A percentile compares a stretch with the other conserved stretches of the same genome.
Conservation (phyloP, 805 yeast genomes). For the Wickerhamiella kazuoi region DNA sequence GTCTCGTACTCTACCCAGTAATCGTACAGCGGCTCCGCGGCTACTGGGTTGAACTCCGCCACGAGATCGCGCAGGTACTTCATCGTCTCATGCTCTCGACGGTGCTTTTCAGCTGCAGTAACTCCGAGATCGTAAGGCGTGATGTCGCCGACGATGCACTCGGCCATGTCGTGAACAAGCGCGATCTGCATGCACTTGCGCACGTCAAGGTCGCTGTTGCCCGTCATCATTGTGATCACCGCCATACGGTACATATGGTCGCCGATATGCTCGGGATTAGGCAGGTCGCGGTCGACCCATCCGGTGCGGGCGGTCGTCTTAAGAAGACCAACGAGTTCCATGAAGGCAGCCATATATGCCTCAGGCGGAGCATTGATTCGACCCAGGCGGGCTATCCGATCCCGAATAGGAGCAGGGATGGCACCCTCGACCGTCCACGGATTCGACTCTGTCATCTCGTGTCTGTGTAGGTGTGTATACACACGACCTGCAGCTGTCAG, state of each 20-base stretch:
- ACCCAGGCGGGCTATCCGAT: slow-evolving; percentile 18
- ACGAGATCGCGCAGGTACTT: slow-evolving; percentile 44
- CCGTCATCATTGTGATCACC: slow-evolving; percentile 52
- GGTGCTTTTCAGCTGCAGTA: slow-evolving; percentile 57
- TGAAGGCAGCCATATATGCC: slow-evolving; percentile 27
- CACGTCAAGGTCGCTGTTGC: slow-evolving; percentile 34
- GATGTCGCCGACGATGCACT: slow-evolving; percentile 83
- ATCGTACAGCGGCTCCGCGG: slow-evolving; percentile 46
- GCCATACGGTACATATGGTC: slow-evolving; percentile 97
- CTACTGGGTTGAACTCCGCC: slow-evolving; percentile 41
- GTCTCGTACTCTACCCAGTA: slow-evolving; percentile 85
- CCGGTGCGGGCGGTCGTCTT: slow-evolving; percentile 82
- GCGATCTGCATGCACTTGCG: slow-evolving; percentile 71
- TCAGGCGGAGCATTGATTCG: slow-evolving; percentile 10
- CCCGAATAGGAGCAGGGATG: slow-evolving; percentile 30
- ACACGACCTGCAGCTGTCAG: too few species aligned
- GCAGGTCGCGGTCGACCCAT: slow-evolving; percentile 59
- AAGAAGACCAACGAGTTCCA: slow-evolving; percentile 51
- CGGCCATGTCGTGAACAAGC: slow-evolving; percentile 86
- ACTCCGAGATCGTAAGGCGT: slow-evolving; percentile 58
- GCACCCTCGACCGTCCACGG: slow-evolving; percentile 39
- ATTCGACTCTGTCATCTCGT: neutral
- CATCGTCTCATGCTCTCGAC: slow-evolving; percentile 62
- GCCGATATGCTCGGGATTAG: slow-evolving; percentile 52
- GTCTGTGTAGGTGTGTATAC: too few species aligned